Evolutionary conservation across 2,329 filamentous ascomycete genomes (phyloP), one percentile per base, ranked within the genome.

Genomic region (Alternaria infectoria): DNA sequence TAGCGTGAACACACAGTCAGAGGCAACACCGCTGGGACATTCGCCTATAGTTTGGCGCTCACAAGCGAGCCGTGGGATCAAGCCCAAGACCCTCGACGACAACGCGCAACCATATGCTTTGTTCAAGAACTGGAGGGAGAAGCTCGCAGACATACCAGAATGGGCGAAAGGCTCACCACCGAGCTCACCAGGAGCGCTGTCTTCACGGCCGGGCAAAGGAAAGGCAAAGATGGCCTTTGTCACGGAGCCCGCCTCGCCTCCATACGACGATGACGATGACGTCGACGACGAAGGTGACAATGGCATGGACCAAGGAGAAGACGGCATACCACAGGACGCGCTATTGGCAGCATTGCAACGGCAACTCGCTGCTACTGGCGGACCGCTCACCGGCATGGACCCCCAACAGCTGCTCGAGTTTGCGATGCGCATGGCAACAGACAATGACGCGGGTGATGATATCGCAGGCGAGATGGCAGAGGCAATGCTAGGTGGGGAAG

Each of bases 71-170:
- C 65, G 70, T 68, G 58, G 74, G 59, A 28, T 55, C 40, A 66
- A 78, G 60, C 56, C 68, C 6, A 74, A 67, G 62, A 49, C 69
- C 43, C 58, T 75, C 13, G 71, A 75, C 5, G 74, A 79, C n/a
- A 64, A 75, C 13, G 68, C 69, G 2, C 65, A 74, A 52, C 54
- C 78, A 11, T 82, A 79, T 58, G 78, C 83, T 5, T 67, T 85
- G 13, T 64, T 85, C 25, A 78, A 79, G 40, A 79, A 85, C 61
- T 85, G 83, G 83, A 77, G 78, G 61, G 74, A 80, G 56, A 76
- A 77, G 28, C 79, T 81, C 54, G 70, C 68, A 30, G 67, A 77
- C 26, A 72, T 68, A 54, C 73, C 77, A 19, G 47, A 61, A 13
- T 78, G 72, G 75, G 65, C 67, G 15, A 64, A 61, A 17, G 67